Percentiles rank a stretch among this genome's conserved stretches.
phyloP scores from a whole-genome alignment of 768 basidiomycete genomes.

The Mycena floridula region DNA sequence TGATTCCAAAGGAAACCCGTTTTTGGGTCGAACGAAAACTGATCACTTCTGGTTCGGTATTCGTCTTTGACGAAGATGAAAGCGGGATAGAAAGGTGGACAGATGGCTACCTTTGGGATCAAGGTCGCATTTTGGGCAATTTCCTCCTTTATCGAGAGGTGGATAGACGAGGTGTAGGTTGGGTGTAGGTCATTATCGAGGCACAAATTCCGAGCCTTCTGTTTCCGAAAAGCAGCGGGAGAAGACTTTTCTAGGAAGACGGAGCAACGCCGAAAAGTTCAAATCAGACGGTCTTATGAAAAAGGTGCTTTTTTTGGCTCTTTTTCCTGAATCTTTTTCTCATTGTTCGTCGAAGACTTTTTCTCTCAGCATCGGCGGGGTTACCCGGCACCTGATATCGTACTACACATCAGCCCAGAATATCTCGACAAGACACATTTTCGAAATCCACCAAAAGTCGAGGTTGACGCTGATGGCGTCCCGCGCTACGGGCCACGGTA shows the following conservation, averaged over 20 bases:
- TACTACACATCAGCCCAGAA: slow-evolving; percentile 88
- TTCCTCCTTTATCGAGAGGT: slow-evolving; percentile 94
- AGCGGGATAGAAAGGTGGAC: slow-evolving; percentile 98
- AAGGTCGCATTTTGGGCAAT: slow-evolving; percentile 86
- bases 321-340: background rate
- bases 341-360: slow-evolving; percentile 59
- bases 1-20: slow-evolving; percentile 87
- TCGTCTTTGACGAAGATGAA: slow-evolving; percentile 96
- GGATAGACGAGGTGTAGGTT: slow-evolving; percentile 61
- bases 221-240: slow-evolving; percentile 69
- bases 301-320: slow-evolving; percentile 54
- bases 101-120: slow-evolving; percentile 92
- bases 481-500: slow-evolving; percentile 78
- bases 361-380: slow-evolving; percentile 77
- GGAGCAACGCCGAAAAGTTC: slow-evolving; percentile 92
- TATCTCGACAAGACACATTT: slow-evolving; percentile 90
- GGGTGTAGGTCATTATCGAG: too few relatives aligned
- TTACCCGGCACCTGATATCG: slow-evolving; percentile 87
- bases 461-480: slow-evolving; percentile 76
- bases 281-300: slow-evolving; percentile 92
- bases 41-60: slow-evolving; percentile 90
- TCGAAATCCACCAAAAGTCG: slow-evolving; percentile 75
- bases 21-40: slow-evolving; percentile 88
- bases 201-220: slow-evolving; percentile 44
- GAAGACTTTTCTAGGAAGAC: slow-evolving; percentile 76